Conservation (phyloP, 352 stramenopile genomes). For the Phytopythium ostracodes region DNA sequence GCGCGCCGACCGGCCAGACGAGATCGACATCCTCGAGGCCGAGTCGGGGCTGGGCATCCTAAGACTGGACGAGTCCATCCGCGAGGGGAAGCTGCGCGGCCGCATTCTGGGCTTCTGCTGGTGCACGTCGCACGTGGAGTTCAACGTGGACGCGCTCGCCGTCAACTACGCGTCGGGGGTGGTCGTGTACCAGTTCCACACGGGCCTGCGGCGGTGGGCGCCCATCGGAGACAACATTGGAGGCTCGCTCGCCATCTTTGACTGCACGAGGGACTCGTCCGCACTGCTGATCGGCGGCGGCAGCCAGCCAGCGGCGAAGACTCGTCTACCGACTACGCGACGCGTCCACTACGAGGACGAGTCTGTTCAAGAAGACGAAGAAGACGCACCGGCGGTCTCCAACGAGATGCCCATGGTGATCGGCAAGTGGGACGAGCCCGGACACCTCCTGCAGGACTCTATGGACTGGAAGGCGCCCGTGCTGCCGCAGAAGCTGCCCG, state of each 20-base stretch:
- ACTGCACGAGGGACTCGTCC: slow-evolving; percentile 80
- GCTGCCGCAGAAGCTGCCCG: slow-evolving; percentile 66
- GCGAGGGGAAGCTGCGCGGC: slow-evolving; percentile 15
- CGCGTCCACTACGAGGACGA: not conserved
- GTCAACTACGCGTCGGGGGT: slow-evolving; percentile 65
- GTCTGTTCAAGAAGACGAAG: slow-evolving; percentile 7
- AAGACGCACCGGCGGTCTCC: slow-evolving; percentile 19
- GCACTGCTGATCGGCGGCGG: slow-evolving; percentile 70
- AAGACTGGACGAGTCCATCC: slow-evolving; percentile 62
- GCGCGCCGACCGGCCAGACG: slow-evolving; percentile 35
- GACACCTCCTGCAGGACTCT: slow-evolving; percentile 53
- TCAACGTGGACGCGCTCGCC: slow-evolving; percentile 75
- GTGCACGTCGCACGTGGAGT: slow-evolving; percentile 80
- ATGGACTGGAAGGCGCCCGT: slow-evolving; percentile 80
- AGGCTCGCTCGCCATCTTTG: slow-evolving; percentile 55
- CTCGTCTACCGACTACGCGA: not conserved
- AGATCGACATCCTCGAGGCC: slow-evolving; percentile 69
- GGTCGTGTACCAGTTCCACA: slow-evolving; percentile 82
- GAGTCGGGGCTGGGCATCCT: slow-evolving; percentile 81
- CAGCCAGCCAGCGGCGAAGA: slow-evolving; percentile 11
- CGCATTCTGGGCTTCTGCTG: slow-evolving; percentile 70
- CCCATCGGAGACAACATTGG: slow-evolving; percentile 62
- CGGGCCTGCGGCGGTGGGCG: slow-evolving; percentile 43
- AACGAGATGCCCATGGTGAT: slow-evolving; percentile 78
- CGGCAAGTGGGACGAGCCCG: slow-evolving; percentile 80